Evolutionary conservation across 805 yeast species (phyloP), one percentile per base, ranked within the genome.

Genomic region (Torulaspora gathmanii): DNA sequence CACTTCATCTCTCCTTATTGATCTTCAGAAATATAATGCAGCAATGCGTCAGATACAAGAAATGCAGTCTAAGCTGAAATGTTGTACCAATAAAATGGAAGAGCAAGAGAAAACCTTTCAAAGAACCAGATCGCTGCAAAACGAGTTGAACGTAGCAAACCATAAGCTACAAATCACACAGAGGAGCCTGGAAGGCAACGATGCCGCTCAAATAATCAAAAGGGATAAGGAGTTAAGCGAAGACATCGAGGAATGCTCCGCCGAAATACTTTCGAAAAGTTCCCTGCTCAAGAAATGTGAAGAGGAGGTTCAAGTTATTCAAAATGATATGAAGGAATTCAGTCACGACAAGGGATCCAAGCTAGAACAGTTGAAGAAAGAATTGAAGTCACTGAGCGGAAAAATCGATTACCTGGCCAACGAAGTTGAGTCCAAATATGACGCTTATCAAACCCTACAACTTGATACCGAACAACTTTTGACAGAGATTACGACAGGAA

Each of bases 291-390:
- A 53, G 1, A 56, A 54, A 2, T 70, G 70, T 31, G 61, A 69
- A 26, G 46, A 45, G 0, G 84, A 82, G 23, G 75, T 86, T 10
- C 52, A 56, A 3, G 60, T 60, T 6, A 80, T 86, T 42, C 86
- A 85, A 57, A 75, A 70, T 13, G 98, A 93, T 61, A 86, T 89
- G 70, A 71, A 74, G 42, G 98, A 93, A 56, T 91, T 89, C 61
- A 79, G 77, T 47, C 70, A 69, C 35, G 84, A 95, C 61, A 90
- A 89, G 54, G 87, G 90, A 1, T 76, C 83, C 1, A 95, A 91
- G 62, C 70, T 95, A 47, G 78, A 78, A 39, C 79, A 84, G 55
- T 67, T 85, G 33, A 74, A 78, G 51, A 49, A 56, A 4, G 88
- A 84, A 49, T 71, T 83, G 19, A 56, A 60, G 9, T 51, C 57